Conservation (phyloP, 2,329 filamentous ascomycete species). For the Phaeomoniella chlamydospora region DNA sequence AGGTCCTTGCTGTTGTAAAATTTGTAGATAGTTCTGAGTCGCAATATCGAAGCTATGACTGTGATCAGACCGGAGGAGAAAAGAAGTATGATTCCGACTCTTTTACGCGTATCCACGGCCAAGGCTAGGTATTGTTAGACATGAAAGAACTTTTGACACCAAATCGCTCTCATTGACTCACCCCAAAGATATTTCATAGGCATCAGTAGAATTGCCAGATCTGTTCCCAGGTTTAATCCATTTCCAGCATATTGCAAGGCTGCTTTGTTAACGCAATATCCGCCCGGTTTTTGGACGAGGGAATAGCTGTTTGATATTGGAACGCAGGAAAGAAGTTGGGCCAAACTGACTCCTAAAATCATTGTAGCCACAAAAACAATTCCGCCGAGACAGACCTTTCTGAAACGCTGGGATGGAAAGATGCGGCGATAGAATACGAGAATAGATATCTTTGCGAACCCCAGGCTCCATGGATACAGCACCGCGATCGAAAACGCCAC, state of each 20-base stretch:
- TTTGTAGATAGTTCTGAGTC: not conserved
- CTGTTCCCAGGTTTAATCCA: not conserved
- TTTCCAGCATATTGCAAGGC: not conserved
- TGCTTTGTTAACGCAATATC: not conserved
- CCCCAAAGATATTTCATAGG: not conserved
- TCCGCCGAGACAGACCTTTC: not conserved
- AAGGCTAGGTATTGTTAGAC: not conserved
- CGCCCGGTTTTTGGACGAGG: not conserved
- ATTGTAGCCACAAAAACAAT: not conserved
- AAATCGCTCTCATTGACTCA: not conserved
- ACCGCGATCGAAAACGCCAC: not conserved
- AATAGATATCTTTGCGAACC: conserved; percentile 1
- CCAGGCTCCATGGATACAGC: not conserved
- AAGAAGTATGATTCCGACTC: not conserved
- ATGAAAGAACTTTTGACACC: not conserved
- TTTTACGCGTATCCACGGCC: not conserved
- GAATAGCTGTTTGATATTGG: not conserved
- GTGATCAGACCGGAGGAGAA: not conserved
- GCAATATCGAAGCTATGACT: not conserved
- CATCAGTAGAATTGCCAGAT: not conserved
- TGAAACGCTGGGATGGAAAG: not conserved
- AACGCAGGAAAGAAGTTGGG: not conserved
- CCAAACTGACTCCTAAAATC: not conserved
- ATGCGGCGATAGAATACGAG: conserved; percentile 1
- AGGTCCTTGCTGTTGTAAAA: not conserved